Evolutionary conservation across 2,329 filamentous ascomycete species (phyloP), one percentile per base, ranked within the genome.

Genomic region (Botryosphaeria agaves): DNA sequence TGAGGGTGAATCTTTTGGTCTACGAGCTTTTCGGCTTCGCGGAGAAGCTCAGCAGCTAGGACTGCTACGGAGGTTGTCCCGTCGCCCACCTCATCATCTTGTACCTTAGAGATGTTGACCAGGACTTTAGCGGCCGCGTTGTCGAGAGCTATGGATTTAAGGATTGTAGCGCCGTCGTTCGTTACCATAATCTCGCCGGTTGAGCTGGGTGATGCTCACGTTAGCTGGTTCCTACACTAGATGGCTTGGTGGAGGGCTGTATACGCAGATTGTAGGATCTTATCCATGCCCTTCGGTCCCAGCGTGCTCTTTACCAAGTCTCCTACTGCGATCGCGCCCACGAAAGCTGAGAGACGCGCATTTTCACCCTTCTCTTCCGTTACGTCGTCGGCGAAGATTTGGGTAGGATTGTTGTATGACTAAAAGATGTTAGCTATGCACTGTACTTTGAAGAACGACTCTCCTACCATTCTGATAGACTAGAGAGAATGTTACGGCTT

Each of bases 1-100:
- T 98, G 89, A 30, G 89, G 89, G 57, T 98, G 89, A 46, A 98
- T 94, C 64, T 95, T 95, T 65, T 87, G 84, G 62, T 91, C 81
- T 43, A 98, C 83, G 29, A 98, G 71, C 63, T 92, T 87, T 64
- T 98, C 89, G 28, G 89, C 89, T 59, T 98, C 89, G 39, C 89
- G 77, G 40, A 98, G 68, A 36, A 98, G 70, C 63, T 98, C 89
- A 35, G 89, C 89, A 23, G 89, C 85, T 38, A 98, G 66, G 11
- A 98, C 89, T 26, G 89, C 78, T 33, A 98, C 89, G n/a, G 85
- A 95, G 14, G 89, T 98, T 27, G 89, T 98, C 35, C 89, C 89
- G 53, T 98, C 89, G 49, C 89, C 89, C 15, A 98, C 87, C 57
- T 98, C 89, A 52, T 98, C 89, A 49, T 98, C 89, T 55, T 98